These are phyloP conservation scores for Laburnicola sp. DNA, from an alignment of 2,329 filamentous ascomycete species.

Conservation along the genomic window DNA sequence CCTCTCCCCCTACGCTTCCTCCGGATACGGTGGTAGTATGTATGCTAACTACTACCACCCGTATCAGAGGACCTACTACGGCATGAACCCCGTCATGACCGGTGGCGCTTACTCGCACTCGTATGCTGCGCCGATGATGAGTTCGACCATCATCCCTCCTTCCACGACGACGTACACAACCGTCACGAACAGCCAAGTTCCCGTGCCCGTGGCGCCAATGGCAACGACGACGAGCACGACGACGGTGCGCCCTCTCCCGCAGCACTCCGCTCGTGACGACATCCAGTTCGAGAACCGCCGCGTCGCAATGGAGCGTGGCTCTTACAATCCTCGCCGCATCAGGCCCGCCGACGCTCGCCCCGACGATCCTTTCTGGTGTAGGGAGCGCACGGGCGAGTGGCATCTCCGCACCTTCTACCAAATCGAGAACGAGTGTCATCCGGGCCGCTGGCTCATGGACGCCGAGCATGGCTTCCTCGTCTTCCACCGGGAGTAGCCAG, in stretches of 20 bases:
- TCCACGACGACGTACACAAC: constrained; percentile 27
- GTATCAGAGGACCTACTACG: constrained; percentile 40
- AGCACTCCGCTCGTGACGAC: constrained; percentile 24
- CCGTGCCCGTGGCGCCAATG: constrained; percentile 15
- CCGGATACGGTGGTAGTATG: constrained; percentile 33
- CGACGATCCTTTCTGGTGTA: constrained; percentile 44
- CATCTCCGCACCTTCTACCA: constrained; percentile 41
- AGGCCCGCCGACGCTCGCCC: constrained; percentile 37
- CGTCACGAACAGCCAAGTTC: constrained; percentile 27
- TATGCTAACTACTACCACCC: constrained; percentile 43
- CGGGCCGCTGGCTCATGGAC: constrained; percentile 43
- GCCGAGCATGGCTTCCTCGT: constrained; percentile 38
- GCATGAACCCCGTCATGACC: constrained; percentile 19
- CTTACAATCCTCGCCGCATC: constrained; percentile 35
- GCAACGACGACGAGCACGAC: constrained; percentile 9
- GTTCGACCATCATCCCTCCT: constrained; percentile 14
- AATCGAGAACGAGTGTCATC: constrained; percentile 45
- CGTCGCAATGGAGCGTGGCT: constrained; percentile 37
- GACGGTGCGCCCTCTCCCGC: background rate
- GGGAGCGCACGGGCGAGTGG: constrained; percentile 43
- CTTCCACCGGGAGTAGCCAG: constrained; percentile 34
- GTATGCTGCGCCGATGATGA: constrained; percentile 29
- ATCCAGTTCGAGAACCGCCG: constrained; percentile 36
- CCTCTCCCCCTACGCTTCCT: constrained; percentile 18
- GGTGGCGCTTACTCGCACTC: constrained; percentile 21